Conservation (phyloP, 2,329 filamentous ascomycete species). For the Aspergillus brasiliensis region DNA sequence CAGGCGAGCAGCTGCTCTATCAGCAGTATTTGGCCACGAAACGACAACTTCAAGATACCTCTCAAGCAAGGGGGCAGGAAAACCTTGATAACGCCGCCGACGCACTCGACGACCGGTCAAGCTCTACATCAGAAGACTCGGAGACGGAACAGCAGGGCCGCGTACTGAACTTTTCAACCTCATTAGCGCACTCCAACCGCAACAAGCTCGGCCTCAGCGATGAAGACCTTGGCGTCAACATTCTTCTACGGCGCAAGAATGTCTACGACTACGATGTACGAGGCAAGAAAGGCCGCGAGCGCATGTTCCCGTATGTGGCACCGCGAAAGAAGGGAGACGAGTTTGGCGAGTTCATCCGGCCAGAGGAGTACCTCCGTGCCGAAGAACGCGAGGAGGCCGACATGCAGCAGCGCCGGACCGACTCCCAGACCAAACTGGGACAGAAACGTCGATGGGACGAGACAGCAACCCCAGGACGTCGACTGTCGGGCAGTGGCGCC, state of each 20-base stretch:
- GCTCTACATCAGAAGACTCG: slow-evolving; percentile 85
- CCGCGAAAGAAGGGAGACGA: slow-evolving; percentile 81
- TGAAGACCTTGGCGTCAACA: slow-evolving; percentile 87
- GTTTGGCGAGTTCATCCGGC: slow-evolving; percentile 89
- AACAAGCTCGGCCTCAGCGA: slow-evolving; percentile 86
- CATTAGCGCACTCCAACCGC: slow-evolving; percentile 77
- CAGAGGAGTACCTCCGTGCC: slow-evolving; percentile 89
- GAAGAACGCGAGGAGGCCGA: slow-evolving; percentile 84
- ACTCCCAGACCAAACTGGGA: slow-evolving; percentile 68
- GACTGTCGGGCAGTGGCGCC: slow-evolving; percentile 49
- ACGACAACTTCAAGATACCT: slow-evolving; percentile 79
- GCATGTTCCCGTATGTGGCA: slow-evolving; percentile 85
- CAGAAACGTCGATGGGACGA: slow-evolving; percentile 97
- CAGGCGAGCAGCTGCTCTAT: slow-evolving; percentile 77
- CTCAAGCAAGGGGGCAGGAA: slow-evolving; percentile 69
- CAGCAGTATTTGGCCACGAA: slow-evolving; percentile 92
- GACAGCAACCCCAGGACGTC: slow-evolving; percentile 47
- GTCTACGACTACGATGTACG: slow-evolving; percentile 93
- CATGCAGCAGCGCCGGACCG: slow-evolving; percentile 58
- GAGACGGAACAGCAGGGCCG: slow-evolving; percentile 90
- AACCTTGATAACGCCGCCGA: slow-evolving; percentile 76
- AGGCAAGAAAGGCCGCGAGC: slow-evolving; percentile 87
- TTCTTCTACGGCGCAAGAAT: slow-evolving; percentile 82
- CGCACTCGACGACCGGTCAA: slow-evolving; percentile 71
- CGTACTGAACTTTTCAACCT: slow-evolving; percentile 83